phyloP scores from a whole-genome alignment of 2,329 filamentous ascomycete species.

The Dryadomyces quercivorus region DNA sequence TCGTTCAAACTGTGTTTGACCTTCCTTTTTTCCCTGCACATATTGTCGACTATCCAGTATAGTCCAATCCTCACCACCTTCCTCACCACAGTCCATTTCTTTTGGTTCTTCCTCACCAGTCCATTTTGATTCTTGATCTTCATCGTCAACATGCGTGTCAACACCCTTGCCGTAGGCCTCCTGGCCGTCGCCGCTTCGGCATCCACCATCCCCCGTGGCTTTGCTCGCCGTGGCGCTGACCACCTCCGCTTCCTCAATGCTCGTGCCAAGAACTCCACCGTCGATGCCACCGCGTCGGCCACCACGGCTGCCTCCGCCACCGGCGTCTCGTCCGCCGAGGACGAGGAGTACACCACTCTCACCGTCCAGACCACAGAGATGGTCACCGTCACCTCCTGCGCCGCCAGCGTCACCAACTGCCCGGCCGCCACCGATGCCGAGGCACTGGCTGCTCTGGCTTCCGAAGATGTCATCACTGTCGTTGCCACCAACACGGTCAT shows the following conservation, averaged over 20 bases:
- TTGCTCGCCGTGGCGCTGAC: constrained; percentile 1
- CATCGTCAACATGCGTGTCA: constrained; percentile 33
- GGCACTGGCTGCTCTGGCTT: constrained; percentile 22
- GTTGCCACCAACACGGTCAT: constrained; percentile 27
- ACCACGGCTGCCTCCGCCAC: neutral
- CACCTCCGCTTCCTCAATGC: neutral
- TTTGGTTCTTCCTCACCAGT: no score
- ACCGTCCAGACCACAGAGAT: constrained; percentile 22
- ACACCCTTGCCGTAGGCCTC: constrained; percentile 28
- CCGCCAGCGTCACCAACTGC: constrained; percentile 15
- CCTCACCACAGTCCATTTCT: neutral
- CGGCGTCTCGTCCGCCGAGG: neutral
- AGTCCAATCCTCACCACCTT: neutral
- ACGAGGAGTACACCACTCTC: neutral
- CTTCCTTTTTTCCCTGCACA: neutral
- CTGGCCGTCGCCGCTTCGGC: constrained; percentile 30
- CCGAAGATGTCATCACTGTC: constrained; percentile 17
- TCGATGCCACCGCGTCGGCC: neutral
- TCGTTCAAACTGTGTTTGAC: neutral
- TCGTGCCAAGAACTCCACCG: neutral
- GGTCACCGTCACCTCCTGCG: constrained; percentile 18
- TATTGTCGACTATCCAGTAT: neutral
- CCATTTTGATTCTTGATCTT: no score
- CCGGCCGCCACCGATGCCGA: constrained; percentile 20
- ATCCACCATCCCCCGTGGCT: constrained; percentile 23